phyloP scores from a whole-genome alignment of 2,329 filamentous ascomycete species.

The Colletotrichum lupini region DNA sequence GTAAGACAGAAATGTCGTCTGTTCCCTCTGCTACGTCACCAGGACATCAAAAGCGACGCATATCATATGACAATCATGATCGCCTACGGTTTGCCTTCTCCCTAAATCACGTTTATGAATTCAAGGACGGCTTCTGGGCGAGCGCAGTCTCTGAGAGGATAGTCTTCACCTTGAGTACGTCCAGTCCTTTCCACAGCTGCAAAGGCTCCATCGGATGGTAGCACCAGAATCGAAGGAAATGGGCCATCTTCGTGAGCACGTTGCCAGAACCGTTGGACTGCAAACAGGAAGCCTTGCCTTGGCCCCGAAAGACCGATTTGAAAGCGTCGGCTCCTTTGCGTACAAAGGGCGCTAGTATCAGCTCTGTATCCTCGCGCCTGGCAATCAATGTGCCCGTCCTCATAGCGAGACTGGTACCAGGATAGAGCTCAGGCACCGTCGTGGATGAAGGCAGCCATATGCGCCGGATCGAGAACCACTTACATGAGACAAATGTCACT shows the following conservation, averaged over 20 bases:
- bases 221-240: background rate
- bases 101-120: no score
- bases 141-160: no score
- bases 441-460: background rate
- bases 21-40: no score
- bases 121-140: no score
- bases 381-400: background rate
- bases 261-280: background rate
- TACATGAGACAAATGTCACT: background rate
- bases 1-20: no score
- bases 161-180: background rate
- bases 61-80: no score
- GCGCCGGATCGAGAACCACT: background rate
- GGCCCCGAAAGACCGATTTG: background rate
- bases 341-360: background rate
- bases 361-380: background rate
- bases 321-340: background rate
- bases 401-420: background rate
- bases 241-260: background rate
- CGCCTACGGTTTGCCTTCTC: no score
- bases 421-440: background rate
- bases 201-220: background rate
- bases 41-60: no score
- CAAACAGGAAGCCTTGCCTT: background rate
- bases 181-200: background rate